phyloP scores from a whole-genome alignment of 129 eudicot species.

The Artemisia argyi region DNA sequence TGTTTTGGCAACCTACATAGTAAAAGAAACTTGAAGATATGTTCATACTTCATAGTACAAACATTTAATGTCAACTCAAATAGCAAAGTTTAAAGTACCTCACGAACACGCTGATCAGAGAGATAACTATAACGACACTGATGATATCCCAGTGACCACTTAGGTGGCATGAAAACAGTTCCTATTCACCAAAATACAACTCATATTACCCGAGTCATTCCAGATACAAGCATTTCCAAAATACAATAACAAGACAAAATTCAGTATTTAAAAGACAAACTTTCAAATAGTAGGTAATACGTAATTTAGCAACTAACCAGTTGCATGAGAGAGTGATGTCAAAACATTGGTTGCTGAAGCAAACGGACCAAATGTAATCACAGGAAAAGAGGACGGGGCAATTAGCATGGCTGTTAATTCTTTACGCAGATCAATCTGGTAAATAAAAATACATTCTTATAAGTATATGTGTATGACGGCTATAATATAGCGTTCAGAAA shows the following conservation, averaged over 20 bases:
- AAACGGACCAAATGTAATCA: slow-evolving; percentile 88
- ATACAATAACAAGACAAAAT: too few relatives aligned
- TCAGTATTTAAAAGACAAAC: not conserved
- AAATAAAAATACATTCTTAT: slow-evolving; percentile 1
- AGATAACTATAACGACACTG: slow-evolving; percentile 97
- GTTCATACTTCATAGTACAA: too few relatives aligned
- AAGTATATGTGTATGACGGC: too few relatives aligned
- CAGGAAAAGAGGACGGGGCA: slow-evolving; percentile 58
- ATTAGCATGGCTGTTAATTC: slow-evolving; percentile 65
- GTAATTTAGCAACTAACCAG: slow-evolving; percentile 52
- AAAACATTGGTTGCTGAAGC: slow-evolving; percentile 74
- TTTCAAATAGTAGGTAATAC: not conserved
- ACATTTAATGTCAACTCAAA: not conserved
- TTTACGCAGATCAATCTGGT: slow-evolving; percentile 75
- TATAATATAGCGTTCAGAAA: too few relatives aligned
- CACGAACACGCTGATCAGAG: slow-evolving; percentile 78
- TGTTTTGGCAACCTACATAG: slow-evolving; percentile 73
- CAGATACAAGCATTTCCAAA: too few relatives aligned
- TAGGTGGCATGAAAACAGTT: slow-evolving; percentile 94
- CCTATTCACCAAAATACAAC: slow-evolving; percentile 37
- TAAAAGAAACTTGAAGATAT: too few relatives aligned
- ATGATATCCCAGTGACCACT: slow-evolving; percentile 94
- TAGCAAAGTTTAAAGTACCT: slow-evolving; percentile 47
- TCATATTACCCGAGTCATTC: not conserved
- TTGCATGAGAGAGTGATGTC: slow-evolving; percentile 64